Base-by-base conservation (phyloP, 805 yeast genomes). In the Ogataea degrootiae region DNA sequence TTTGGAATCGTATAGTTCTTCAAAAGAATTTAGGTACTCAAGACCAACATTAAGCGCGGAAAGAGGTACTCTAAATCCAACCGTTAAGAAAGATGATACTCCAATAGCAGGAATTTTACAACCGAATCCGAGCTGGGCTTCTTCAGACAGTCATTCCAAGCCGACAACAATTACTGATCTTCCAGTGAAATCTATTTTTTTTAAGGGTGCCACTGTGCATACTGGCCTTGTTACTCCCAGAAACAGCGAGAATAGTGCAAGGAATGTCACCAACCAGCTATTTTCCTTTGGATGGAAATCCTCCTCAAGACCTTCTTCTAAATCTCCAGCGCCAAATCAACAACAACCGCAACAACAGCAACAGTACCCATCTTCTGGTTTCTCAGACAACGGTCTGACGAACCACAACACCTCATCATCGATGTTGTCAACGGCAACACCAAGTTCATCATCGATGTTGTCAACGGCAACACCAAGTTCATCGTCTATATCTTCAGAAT, bases 31-130 rank as follows among this genome's bases (percentile, higher is more conserved):
- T 3, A 26, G 37, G 16, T 51, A 44, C 29, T 46, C 44, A 9
- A 44, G 47, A 12, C 46, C 52, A 12, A 40, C 37, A 7, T 33
- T 49, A 31, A 51, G 57, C 22, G 55, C 57, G 3, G 55, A 51
- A 36, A 37, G 54, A 6, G 55, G 49, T 17, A 52, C 52, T 6
- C 37, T 51, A 33, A 39, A 34, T 19, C 37, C 37, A 21, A 34
- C 33, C 4, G 29, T 22, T n/a, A 35, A 6, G 9, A 15, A 42
- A 15, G 31, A 7, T 9, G 19, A 19, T 16, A 6, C 17, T 33
- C 15, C n/a, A 34, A 17, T 26, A 11, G 11, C 23, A 21, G 40
- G 15, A 15, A 23, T 2, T 22, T 22, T 19, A 14, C 31, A 37
- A 11, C 36, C 17, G 36, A 34, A 34, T 15, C 17, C 14, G 31